These are phyloP conservation scores for Gilbertella persicaria DNA, from an alignment of 371 early-diverging fungal species.

Conservation along the genomic window DNA sequence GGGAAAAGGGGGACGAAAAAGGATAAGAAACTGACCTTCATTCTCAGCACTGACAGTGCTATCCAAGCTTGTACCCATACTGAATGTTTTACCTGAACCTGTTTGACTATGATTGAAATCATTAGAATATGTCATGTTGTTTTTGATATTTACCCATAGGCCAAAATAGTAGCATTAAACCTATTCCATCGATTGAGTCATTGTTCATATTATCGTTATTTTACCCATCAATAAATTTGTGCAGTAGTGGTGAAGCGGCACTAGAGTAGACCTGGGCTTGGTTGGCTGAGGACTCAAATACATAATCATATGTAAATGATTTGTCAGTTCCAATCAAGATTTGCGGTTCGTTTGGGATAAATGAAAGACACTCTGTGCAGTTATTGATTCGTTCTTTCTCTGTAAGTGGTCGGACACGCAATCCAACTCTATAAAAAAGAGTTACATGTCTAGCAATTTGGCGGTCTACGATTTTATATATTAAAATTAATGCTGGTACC, in stretches of 20 bases:
- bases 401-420: constrained; percentile 81
- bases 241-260: constrained; percentile 74
- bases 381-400: constrained; percentile 76
- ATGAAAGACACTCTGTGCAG: constrained; percentile 72
- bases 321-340: constrained; percentile 70
- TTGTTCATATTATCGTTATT: neutral
- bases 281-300: constrained; percentile 70
- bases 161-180: constrained; percentile 90
- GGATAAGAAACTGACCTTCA: constrained; percentile 24
- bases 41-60: constrained; percentile 46
- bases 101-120: constrained; percentile 66
- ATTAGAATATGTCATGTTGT: constrained; percentile 37
- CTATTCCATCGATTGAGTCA: constrained; percentile 23
- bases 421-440: constrained; percentile 63
- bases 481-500: constrained; percentile 18
- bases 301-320: constrained; percentile 88
- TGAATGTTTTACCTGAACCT: constrained; percentile 97
- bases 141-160: constrained; percentile 79
- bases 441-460: neutral
- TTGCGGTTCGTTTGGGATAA: constrained; percentile 68
- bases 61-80: constrained; percentile 89
- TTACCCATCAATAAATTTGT: constrained; percentile 90
- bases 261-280: constrained; percentile 78
- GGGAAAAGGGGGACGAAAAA: neutral
- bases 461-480: neutral